These are phyloP conservation scores for Chernovozyma aurita DNA, from an alignment of 1,139 yeast species.

Conservation along the genomic window DNA sequence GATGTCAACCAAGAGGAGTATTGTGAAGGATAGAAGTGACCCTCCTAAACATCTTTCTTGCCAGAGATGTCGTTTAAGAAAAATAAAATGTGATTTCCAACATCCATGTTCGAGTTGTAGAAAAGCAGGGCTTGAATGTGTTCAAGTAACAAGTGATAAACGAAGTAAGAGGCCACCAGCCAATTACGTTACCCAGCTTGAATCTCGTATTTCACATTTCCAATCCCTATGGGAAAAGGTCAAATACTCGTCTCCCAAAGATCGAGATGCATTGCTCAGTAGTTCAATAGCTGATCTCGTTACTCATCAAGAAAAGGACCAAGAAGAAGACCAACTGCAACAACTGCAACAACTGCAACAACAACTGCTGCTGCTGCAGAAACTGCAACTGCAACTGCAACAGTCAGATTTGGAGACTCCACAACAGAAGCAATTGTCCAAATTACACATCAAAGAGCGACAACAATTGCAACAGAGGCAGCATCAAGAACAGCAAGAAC, in stretches of 20 bases:
- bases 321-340: conserved; percentile 7
- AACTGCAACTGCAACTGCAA: not conserved
- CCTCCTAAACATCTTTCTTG: conserved; percentile 23
- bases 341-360: conserved; percentile 3
- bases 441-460: too few species aligned
- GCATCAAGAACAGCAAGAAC: too few species aligned
- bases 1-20: not conserved
- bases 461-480: too few species aligned
- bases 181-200: conserved; percentile 39
- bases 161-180: conserved; percentile 51
- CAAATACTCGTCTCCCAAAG: conserved; percentile 1
- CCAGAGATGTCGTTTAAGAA: conserved; percentile 47
- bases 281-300: not conserved
- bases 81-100: conserved; percentile 50
- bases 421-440: too few species aligned
- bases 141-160: conserved; percentile 47
- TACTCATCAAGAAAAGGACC: conserved; percentile 11
- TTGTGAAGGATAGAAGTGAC: too few species aligned
- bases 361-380: too few species aligned
- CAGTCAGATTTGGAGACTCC: too few species aligned
- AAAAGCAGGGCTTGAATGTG: conserved; percentile 42
- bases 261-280: conserved; percentile 2
- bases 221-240: conserved; percentile 1
- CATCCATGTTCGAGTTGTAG: conserved; percentile 50
- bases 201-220: conserved; percentile 14